Percentiles rank a stretch among this genome's conserved stretches.
These are phyloP conservation scores for Amanita fuliginea DNA, from an alignment of 768 basidiomycete genomes.

Conservation along the genomic window DNA sequence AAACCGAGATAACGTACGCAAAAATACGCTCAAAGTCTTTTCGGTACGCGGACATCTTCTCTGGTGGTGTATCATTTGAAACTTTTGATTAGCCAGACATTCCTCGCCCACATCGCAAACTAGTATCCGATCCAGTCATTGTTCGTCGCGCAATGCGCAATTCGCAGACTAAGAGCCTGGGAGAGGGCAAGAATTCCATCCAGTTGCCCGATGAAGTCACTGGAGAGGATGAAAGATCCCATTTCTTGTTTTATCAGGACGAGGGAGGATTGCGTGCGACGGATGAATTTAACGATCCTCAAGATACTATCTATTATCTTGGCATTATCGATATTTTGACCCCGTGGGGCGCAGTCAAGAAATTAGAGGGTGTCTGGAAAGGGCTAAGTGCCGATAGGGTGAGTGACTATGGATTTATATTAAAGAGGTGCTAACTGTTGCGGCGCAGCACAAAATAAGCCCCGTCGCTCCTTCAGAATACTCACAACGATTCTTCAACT, in stretches of 20 bases:
- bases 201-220: constrained; percentile 55
- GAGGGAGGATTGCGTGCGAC: constrained; percentile 91
- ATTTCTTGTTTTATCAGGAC: constrained; percentile 93
- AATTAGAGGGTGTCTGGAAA: constrained; percentile 87
- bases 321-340: constrained; percentile 97
- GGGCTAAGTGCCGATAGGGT: constrained; percentile 81
- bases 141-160: constrained; percentile 69
- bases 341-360: constrained; percentile 71
- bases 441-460: constrained; percentile 79
- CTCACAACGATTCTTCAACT: constrained; percentile 76
- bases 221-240: constrained; percentile 38
- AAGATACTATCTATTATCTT: constrained; percentile 83
- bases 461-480: constrained; percentile 86
- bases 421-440: constrained; percentile 4
- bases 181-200: constrained; percentile 29
- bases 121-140: constrained; percentile 38
- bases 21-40: constrained; percentile 87
- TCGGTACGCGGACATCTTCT: constrained; percentile 43
- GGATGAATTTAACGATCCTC: constrained; percentile 64
- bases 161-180: constrained; percentile 69
- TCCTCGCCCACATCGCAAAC: constrained; percentile 43
- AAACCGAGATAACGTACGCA: constrained; percentile 84
- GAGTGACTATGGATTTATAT: constrained; percentile 22
- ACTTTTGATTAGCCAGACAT: constrained; percentile 48
- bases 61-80: neutral